Evolutionary conservation across 2,329 filamentous ascomycete genomes (phyloP).

Genomic region (Exophiala sp.): DNA sequence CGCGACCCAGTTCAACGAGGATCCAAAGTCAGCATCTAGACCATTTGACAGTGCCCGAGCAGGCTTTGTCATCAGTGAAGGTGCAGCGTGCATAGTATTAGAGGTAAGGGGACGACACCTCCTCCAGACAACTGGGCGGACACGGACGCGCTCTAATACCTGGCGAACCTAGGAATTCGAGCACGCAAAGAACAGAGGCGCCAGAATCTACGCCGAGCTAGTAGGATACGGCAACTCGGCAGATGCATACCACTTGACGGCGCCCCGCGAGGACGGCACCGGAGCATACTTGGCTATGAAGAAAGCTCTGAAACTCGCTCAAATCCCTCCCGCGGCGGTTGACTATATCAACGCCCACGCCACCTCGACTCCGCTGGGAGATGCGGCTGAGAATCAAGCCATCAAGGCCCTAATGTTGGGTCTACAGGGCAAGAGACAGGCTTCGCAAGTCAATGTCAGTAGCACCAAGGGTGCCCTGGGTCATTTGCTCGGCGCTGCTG

Average conservation of each 20-base stretch:
- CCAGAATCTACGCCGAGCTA: slow-evolving; percentile 80
- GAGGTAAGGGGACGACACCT: slow-evolving; percentile 49
- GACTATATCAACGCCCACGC: slow-evolving; percentile 96
- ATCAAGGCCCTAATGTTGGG: slow-evolving; percentile 73
- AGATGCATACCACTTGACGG: slow-evolving; percentile 90
- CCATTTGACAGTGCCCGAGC: slow-evolving; percentile 76
- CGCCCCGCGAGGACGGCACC: slow-evolving; percentile 72
- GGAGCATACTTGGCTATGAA: slow-evolving; percentile 83
- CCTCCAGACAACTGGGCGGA: background rate
- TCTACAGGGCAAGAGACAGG: slow-evolving; percentile 56
- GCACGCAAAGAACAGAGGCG: slow-evolving; percentile 73
- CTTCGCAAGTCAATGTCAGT: slow-evolving; percentile 70
- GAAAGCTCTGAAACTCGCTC: slow-evolving; percentile 67
- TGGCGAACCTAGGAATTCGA: slow-evolving; percentile 59
- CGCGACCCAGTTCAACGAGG: slow-evolving; percentile 70
- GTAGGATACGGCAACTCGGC: slow-evolving; percentile 84
- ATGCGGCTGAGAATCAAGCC: slow-evolving; percentile 78
- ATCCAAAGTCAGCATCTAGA: slow-evolving; percentile 65
- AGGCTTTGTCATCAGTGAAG: slow-evolving; percentile 91
- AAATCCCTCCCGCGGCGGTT: slow-evolving; percentile 61
- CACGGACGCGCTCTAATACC: background rate
- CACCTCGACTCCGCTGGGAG: slow-evolving; percentile 61
- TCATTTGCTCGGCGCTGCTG: slow-evolving; percentile 84
- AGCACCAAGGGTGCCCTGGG: slow-evolving; percentile 92
- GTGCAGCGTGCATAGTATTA: slow-evolving; percentile 77